A percentile compares a stretch with the other conserved stretches of the same genome.
phyloP scores from a whole-genome alignment of 371 early-diverging fungal genomes.

The Mucor circinelloides region DNA sequence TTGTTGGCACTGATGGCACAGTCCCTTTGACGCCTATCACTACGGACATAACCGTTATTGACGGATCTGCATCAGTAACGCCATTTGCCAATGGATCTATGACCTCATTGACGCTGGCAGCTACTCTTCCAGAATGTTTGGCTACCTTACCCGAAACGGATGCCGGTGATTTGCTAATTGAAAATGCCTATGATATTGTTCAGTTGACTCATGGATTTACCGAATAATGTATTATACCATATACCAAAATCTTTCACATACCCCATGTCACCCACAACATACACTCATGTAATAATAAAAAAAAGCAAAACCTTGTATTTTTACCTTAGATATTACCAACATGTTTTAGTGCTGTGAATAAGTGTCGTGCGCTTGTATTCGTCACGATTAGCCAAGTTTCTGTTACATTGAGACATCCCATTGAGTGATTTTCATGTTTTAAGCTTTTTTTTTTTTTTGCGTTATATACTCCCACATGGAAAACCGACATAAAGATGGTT shows the following conservation, averaged over 20 bases:
- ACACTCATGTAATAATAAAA: background rate
- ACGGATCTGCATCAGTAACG: background rate
- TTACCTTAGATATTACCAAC: background rate
- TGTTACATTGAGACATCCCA: background rate
- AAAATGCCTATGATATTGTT: constrained; percentile 21
- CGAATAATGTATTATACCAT: constrained; percentile 7
- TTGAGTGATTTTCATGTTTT: too few relatives aligned
- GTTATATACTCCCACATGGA: too few relatives aligned
- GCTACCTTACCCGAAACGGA: background rate
- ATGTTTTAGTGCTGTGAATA: background rate
- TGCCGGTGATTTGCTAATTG: background rate
- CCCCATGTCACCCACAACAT: background rate
- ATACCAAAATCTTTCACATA: background rate
- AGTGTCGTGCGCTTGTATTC: background rate
- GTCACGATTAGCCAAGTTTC: background rate
- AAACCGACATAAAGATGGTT: too few relatives aligned
- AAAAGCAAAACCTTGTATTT: background rate
- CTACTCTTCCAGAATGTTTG: background rate
- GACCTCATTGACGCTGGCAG: background rate
- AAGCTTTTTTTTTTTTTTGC: too few relatives aligned
- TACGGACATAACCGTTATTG: background rate
- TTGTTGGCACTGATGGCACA: background rate
- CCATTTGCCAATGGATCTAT: background rate
- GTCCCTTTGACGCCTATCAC: background rate
- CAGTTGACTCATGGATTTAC: constrained; percentile 18